Base-by-base conservation (phyloP, 176 grass and related monocot genomes). In the Luzula sylvatica region DNA sequence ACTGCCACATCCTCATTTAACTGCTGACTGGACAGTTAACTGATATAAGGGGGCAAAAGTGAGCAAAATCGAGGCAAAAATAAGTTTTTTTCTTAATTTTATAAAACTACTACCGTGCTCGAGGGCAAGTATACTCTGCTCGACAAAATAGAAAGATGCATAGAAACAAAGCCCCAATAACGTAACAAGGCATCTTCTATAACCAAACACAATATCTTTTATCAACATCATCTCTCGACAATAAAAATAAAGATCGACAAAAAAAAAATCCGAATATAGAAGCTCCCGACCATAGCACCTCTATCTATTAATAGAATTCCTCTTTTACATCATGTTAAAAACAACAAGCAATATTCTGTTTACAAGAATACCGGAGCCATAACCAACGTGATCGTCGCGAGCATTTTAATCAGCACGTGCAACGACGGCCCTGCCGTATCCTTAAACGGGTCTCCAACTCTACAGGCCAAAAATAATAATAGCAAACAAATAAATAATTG, bases 381-480 rank as follows among this genome's bases (percentile, higher is more conserved):
- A 50, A 98, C 92, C 58, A 98, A 41, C 19, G 92, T 98, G 52
- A 98, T 98, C 15, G 92, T 90, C 1, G 92, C 85, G 7, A 90
- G 92, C 92, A 98, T 98, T 82, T 98, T 98, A 7, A 98, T 98
- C 29, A 98, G 81, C 77, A 98, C 92, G 65, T 98, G 92, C 20
- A 90, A 18, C 0, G 92, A 98, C 25, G 92, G 92, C 0, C 92
- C 92, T 0, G 92, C 92, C 0, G 85, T 98, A 67, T 98, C 92
- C 69, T 98, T 98, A 32, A 98, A 98, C 20, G 92, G 92, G 66
- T 90, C 92, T 65, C 92, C 92, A 77, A 98, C 92, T 49, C 92
- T 98, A 74, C 72, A 68, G 21, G 7, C 18, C 16, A 19, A 7
- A 32, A 18, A 13, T 27, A 24, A 22, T 25, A 56, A 74, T 15